These are phyloP conservation scores for Yarrowia porcina DNA, from an alignment of 805 yeast species.

Conservation along the genomic window DNA sequence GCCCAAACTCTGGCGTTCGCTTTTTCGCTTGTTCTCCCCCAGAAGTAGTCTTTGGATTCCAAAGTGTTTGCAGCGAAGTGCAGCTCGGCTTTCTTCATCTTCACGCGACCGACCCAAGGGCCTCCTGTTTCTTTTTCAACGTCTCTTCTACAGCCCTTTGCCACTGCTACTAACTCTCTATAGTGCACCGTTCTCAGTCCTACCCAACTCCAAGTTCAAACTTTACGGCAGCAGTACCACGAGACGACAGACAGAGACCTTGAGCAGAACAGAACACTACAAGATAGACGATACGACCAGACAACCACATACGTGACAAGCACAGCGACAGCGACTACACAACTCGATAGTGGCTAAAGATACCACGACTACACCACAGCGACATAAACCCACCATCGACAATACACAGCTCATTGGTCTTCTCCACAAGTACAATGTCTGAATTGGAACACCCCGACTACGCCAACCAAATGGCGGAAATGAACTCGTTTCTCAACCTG, in stretches of 20 bases:
- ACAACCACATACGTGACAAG: too few relatives aligned
- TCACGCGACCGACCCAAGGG: constrained; percentile 14
- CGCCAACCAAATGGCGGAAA: constrained; percentile 24
- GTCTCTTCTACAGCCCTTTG: not conserved
- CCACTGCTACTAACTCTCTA: not conserved
- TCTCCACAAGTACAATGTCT: not conserved
- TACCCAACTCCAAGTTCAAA: not conserved
- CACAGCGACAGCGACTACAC: too few relatives aligned
- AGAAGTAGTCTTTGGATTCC: not conserved
- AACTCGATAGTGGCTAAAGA: too few relatives aligned
- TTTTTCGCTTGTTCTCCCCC: constrained; percentile 1
- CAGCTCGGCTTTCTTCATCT: constrained; percentile 6
- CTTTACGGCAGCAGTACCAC: not conserved
- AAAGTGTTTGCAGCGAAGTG: not conserved
- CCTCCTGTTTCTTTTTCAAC: not conserved
- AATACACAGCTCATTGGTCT: too few relatives aligned
- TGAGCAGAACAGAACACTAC: too few relatives aligned
- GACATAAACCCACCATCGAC: too few relatives aligned
- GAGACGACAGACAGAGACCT: not conserved
- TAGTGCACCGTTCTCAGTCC: not conserved
- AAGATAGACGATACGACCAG: too few relatives aligned
- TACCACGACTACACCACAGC: too few relatives aligned
- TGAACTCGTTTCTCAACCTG: constrained; percentile 25
- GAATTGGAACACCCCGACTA: constrained; percentile 21
- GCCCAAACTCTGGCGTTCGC: constrained; percentile 7